phyloP scores from a whole-genome alignment of 1,284 basidiomycete species.

The Pholiota adiposa region DNA sequence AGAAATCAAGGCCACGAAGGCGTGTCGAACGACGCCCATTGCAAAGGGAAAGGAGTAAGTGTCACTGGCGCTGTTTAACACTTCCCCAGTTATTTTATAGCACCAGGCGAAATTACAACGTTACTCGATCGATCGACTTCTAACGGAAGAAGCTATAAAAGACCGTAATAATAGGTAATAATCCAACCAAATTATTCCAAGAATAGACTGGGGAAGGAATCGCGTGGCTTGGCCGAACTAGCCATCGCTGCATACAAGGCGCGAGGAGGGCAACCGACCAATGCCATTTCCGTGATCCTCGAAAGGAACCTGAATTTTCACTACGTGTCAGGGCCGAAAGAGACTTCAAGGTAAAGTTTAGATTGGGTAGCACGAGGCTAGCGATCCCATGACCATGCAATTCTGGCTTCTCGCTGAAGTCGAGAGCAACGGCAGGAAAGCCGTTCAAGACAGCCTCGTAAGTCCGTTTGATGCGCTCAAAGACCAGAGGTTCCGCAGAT shows the following conservation, averaged over 20 bases:
- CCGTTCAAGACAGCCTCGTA: background rate
- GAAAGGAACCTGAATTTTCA: background rate
- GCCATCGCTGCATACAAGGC: background rate
- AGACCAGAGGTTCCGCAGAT: background rate
- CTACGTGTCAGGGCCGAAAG: conserved; percentile 6
- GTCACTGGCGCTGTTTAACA: background rate
- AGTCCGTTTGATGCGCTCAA: background rate
- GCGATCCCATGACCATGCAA: background rate
- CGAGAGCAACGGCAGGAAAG: background rate
- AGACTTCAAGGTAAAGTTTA: background rate
- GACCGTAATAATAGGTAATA: conserved; percentile 8
- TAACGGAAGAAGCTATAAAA: conserved; percentile 6
- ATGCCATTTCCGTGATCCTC: background rate
- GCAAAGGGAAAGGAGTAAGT: conserved; percentile 1
- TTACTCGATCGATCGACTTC: conserved; percentile 16
- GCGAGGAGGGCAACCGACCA: background rate
- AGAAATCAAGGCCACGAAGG: conserved; percentile 21
- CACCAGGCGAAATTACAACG: conserved; percentile 2
- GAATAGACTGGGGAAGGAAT: conserved; percentile 4
- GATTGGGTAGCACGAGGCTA: background rate
- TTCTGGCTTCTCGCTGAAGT: too few species aligned
- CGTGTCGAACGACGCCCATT: conserved; percentile 14
- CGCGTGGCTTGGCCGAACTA: conserved; percentile 3
- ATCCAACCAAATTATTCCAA: conserved; percentile 9
- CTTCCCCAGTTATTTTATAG: conserved; percentile 1